A percentile compares a stretch with the other conserved stretches of the same genome.
phyloP scores from a whole-genome alignment of 2,329 filamentous ascomycete species.

The Fusarium brachygibbosum region DNA sequence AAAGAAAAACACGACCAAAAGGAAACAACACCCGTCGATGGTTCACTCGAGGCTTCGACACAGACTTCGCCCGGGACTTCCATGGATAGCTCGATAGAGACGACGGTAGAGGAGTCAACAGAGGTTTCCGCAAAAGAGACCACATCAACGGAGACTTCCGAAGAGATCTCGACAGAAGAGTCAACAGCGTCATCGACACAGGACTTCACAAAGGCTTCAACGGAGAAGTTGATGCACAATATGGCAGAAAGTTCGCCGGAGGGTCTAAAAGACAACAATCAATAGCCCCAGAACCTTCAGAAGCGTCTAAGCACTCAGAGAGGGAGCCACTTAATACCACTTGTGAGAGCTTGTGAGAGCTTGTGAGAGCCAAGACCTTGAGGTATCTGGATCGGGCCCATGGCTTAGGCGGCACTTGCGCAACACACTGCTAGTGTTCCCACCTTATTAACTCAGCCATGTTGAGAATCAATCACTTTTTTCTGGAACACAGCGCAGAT shows the following conservation, averaged over 20 bases:
- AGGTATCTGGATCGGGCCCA: conserved; percentile 11
- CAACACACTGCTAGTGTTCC: conserved; percentile 35
- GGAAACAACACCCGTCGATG: background rate
- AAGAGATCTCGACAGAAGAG: background rate
- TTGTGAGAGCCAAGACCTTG: conserved; percentile 16
- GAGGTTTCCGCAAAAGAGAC: background rate
- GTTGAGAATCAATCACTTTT: conserved; percentile 16
- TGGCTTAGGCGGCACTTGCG: conserved; percentile 41
- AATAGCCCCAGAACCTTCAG: background rate
- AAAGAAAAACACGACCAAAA: background rate
- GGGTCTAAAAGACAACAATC: background rate
- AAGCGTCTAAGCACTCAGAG: background rate
- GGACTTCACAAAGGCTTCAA: background rate
- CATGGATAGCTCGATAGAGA: background rate
- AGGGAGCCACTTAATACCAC: conserved; percentile 19
- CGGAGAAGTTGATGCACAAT: background rate
- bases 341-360: conserved; percentile 12
- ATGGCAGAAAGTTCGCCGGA: background rate
- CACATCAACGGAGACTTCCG: background rate
- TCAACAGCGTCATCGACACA: background rate
- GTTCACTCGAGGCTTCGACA: background rate
- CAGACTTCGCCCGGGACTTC: background rate
- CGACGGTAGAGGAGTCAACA: background rate
- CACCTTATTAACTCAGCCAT: conserved; percentile 38
- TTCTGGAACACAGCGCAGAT: conserved; percentile 23